Conservation (phyloP, 2,329 filamentous ascomycete species). For the Venturia nashicola region DNA sequence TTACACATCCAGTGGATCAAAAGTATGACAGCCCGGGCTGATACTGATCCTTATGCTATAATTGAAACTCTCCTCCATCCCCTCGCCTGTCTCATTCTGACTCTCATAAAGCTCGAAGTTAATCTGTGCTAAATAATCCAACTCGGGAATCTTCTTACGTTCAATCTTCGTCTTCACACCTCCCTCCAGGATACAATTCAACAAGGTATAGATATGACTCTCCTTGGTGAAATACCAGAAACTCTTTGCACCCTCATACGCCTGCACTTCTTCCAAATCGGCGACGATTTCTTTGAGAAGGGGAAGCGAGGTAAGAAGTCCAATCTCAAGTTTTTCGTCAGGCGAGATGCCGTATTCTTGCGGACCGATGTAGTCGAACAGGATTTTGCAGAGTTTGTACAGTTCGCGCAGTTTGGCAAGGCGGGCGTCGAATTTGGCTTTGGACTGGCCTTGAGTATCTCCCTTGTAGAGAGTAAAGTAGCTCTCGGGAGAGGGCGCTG, state of each 20-base stretch:
- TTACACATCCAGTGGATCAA: slow-evolving; percentile 80
- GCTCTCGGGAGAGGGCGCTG: slow-evolving; percentile 32
- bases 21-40: slow-evolving; percentile 89
- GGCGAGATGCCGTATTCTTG: slow-evolving; percentile 97
- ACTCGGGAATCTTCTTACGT: slow-evolving; percentile 85
- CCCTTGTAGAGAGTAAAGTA: slow-evolving; percentile 90
- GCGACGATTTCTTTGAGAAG: slow-evolving; percentile 93
- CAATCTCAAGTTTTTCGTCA: slow-evolving; percentile 96
- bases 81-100: slow-evolving; percentile 47
- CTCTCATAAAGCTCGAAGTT: slow-evolving; percentile 97
- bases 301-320: slow-evolving; percentile 82
- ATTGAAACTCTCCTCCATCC: slow-evolving; percentile 63
- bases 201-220: slow-evolving; percentile 92
- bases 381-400: slow-evolving; percentile 83
- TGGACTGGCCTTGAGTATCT: slow-evolving; percentile 37
- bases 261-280: slow-evolving; percentile 93
- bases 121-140: slow-evolving; percentile 95
- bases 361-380: slow-evolving; percentile 97
- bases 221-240: slow-evolving; percentile 99
- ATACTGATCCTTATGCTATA: slow-evolving; percentile 97
- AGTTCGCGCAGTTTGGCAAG: slow-evolving; percentile 84
- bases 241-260: slow-evolving; percentile 82
- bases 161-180: slow-evolving; percentile 96
- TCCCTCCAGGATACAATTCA: slow-evolving; percentile 96
- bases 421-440: slow-evolving; percentile 70